Conservation (phyloP, 2,329 filamentous ascomycete species). For the Colletotrichum horii region DNA sequence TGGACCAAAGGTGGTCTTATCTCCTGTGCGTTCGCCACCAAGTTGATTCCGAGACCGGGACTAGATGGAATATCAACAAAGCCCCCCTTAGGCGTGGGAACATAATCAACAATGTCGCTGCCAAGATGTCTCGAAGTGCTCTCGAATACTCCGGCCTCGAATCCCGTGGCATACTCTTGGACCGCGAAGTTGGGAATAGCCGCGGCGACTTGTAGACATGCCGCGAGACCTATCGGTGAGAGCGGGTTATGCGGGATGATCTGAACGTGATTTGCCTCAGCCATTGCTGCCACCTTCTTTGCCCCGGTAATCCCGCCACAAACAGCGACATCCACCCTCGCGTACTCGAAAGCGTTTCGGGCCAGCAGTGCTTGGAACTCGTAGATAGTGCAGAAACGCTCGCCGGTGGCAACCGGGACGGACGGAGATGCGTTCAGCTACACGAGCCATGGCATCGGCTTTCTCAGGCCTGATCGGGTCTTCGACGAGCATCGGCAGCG, state of each 20-base stretch:
- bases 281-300: neutral
- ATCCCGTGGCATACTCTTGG: neutral
- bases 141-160: neutral
- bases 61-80: neutral
- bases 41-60: neutral
- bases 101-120: neutral
- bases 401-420: neutral
- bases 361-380: neutral
- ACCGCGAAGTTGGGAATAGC: neutral
- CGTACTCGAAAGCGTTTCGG: neutral
- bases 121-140: neutral
- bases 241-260: neutral
- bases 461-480: neutral
- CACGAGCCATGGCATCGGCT: neutral
- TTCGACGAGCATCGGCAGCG: neutral
- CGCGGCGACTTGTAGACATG: neutral
- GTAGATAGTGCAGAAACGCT: neutral
- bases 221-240: neutral
- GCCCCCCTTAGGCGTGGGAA: neutral
- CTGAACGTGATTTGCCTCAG: neutral
- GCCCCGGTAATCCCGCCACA: neutral
- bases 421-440: neutral
- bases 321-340: neutral
- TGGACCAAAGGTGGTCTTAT: neutral
- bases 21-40: neutral